Base-by-base conservation (phyloP, 495 filamentous ascomycete species). In the Penicillium mononematosum region DNA sequence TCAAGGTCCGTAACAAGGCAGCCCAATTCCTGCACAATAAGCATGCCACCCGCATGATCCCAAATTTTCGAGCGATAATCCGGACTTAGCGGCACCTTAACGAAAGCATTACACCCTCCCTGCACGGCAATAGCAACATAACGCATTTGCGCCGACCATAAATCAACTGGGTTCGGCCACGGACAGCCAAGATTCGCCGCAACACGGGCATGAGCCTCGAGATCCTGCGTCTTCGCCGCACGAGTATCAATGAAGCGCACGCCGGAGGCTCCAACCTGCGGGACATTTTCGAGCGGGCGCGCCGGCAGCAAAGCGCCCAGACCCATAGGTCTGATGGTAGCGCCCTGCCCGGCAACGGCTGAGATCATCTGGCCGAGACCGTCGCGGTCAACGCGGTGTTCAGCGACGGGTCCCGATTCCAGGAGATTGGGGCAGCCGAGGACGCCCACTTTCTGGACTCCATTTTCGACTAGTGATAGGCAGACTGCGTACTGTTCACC, bases 31-130 rank as follows among this genome's bases (percentile, higher is more conserved):
- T 83, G 74, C 45, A 83, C 86, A 31, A 89, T 72, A 25, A 90
- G 66, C 80, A 88, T 85, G 0, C 84, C 86, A 8, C 86, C 87
- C 0, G 83, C 81, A 68, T 90, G 87, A 59, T 90, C 87, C 87
- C 87, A 90, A 16, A 87, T 75, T 68, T 86, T 85, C n/a, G 80
- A 85, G 25, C 72, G 72, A 55, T 84, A 74, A 0, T 71, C 66
- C 4, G 69, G 63, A 5, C 74, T 72, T 56, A 75, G 74, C 50
- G 87, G 85, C 11, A 89, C 73, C 75, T 88, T 86, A 14, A 90
- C 63, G 7, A 83, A 79, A 45, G 81, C 72, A 67, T 87, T 85
- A 14, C 79, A 82, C 7, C 81, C 76, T 14, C 65, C 65, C 3
- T 81, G 83, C 12, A 87, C 69, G 0, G 83, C 82, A 32, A 89